Percentiles rank a stretch among this genome's conserved stretches.
These are phyloP conservation scores for Scalesia atractyloides DNA, from an alignment of 129 eudicot species.

Conservation along the genomic window DNA sequence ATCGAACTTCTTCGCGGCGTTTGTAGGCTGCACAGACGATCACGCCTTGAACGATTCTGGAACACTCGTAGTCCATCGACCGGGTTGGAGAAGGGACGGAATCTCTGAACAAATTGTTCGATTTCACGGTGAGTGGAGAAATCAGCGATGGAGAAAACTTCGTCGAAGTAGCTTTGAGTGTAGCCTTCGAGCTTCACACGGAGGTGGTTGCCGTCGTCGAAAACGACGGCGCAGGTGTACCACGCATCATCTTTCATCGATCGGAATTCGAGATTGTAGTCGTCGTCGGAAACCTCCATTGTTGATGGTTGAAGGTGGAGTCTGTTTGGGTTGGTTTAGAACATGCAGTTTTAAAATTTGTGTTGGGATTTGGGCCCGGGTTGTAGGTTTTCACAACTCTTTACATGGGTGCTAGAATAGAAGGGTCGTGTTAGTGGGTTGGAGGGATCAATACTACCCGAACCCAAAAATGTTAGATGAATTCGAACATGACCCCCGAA, in stretches of 20 bases:
- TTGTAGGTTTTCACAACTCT: no score
- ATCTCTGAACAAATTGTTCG: conserved; percentile 33
- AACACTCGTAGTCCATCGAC: conserved; percentile 62
- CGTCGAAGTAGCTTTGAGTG: conserved; percentile 16
- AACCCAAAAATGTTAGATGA: no score
- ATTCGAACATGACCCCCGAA: no score
- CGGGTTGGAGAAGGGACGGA: conserved; percentile 46
- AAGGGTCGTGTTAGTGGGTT: no score
- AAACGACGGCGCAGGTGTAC: conserved; percentile 46
- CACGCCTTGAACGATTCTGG: conserved; percentile 38
- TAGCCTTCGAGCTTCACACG: conserved; percentile 46
- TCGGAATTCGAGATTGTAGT: conserved; percentile 55
- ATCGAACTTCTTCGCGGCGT: conserved; percentile 40
- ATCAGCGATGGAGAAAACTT: conserved; percentile 20
- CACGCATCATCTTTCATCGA: conserved; percentile 60
- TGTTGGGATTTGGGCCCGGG: no score
- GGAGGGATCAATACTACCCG: no score
- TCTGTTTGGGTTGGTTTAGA: background rate
- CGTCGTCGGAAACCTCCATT: conserved; percentile 9
- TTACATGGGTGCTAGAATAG: no score
- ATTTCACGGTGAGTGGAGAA: conserved; percentile 37
- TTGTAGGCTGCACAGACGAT: conserved; percentile 45
- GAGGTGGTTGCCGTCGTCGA: conserved; percentile 33
- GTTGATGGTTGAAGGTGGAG: background rate
- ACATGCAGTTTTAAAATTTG: conserved; percentile 13